A percentile compares a stretch with the other conserved stretches of the same genome.
These are phyloP conservation scores for Aureobasidium sp. DNA, from an alignment of 2,329 filamentous ascomycete genomes.

Conservation along the genomic window DNA sequence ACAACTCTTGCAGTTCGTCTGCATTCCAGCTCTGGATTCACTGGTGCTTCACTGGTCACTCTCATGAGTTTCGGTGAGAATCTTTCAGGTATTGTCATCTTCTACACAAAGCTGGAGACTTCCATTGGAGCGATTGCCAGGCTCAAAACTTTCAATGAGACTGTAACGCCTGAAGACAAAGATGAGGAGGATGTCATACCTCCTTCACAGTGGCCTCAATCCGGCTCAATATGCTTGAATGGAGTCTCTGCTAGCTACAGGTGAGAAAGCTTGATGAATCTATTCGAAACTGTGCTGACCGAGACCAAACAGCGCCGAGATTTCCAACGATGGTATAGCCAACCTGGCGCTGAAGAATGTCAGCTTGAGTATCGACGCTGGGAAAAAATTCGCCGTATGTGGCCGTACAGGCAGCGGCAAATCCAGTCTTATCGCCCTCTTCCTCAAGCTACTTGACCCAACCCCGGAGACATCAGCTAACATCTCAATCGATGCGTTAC, in stretches of 20 bases:
- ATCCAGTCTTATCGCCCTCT: slow-evolving; percentile 41
- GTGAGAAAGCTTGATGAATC: not conserved
- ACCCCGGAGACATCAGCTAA: slow-evolving; percentile 14
- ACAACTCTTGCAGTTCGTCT: slow-evolving; percentile 35
- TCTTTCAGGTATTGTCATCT: slow-evolving; percentile 43
- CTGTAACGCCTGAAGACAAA: not conserved
- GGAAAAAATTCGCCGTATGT: slow-evolving; percentile 45
- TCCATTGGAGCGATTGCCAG: slow-evolving; percentile 51
- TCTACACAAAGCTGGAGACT: slow-evolving; percentile 54
- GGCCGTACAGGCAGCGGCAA: slow-evolving; percentile 51
- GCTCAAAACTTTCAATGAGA: not conserved
- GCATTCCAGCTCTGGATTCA: slow-evolving; percentile 32
- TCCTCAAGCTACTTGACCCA: slow-evolving; percentile 46
- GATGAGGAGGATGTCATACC: slow-evolving; percentile 47
- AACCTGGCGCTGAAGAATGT: slow-evolving; percentile 39
- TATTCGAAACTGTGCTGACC: not conserved
- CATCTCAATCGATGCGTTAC: slow-evolving; percentile 34
- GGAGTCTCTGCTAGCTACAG: not conserved
- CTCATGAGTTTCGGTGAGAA: slow-evolving; percentile 47
- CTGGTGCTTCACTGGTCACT: slow-evolving; percentile 49
- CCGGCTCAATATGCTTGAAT: not conserved
- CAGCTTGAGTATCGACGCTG: slow-evolving; percentile 38
- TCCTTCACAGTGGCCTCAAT: slow-evolving; percentile 41
- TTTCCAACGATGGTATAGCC: not conserved
- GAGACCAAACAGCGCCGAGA: not conserved